Evolutionary conservation across 257 asterid genomes (phyloP), one percentile per base, ranked within the genome.

Genomic region (Penstemon barbatus): DNA sequence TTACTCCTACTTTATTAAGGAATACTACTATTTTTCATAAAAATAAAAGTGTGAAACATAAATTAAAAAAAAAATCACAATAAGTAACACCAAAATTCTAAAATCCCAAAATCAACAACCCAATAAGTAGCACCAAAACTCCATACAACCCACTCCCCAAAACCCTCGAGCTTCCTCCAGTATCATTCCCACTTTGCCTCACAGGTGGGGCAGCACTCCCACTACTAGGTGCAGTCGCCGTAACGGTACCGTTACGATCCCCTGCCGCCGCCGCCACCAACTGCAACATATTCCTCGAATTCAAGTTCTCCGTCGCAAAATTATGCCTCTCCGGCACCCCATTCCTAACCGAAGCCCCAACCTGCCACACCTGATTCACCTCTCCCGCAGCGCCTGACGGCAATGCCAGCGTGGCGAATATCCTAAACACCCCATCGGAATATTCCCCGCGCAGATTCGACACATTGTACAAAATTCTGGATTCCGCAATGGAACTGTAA

Each of bases 361-460:
- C 84, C 68, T 83, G 88, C 88, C 85, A 83, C 15, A 83, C 79
- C 42, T 78, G 86, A 61, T 78, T 84, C 52, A 81, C 48, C 45
- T 50, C 50, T 53, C 69, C 72, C 39, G 5, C 72, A 59, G 18
- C 18, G 18, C 55, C 63, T 44, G 86, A 82, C 53, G 86, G 84
- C 57, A 83, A 11, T 40, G 57, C 82, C 25, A 83, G 6, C 33
- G 83, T 81, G 57, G 85, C 80, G 68, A 72, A 71, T 80, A 83
- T 44, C 71, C 69, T 60, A 41, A 80, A 66, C 12, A 63, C 8
- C 7, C 79, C 78, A 3, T 65, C 69, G 44, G 78, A 69, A 38
- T 39, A 67, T 61, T 80, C 85, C 8, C 83, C 85, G 12, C 18
- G 25, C 42, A 72, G 48, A 6, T 75, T 74, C 51, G 62, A 53